These are phyloP conservation scores for Coccomyxa subellipsoidea DNA, from an alignment of 163 green algal species.

Conservation along the genomic window DNA sequence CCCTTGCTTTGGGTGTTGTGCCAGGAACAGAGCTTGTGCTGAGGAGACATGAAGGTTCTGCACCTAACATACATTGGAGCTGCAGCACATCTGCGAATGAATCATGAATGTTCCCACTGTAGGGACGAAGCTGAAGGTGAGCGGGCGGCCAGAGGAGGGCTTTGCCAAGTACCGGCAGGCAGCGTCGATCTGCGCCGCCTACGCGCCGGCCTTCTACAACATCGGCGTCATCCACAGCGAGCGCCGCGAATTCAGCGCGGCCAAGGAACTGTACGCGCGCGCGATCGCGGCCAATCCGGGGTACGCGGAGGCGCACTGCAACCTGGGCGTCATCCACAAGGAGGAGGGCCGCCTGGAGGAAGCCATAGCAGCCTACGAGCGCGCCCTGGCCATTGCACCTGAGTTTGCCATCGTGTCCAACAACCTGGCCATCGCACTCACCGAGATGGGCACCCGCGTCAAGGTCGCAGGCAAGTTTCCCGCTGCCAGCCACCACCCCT, in stretches of 20 bases:
- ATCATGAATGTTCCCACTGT: too few relatives aligned
- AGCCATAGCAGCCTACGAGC: conserved; percentile 76
- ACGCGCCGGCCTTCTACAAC: conserved; percentile 82
- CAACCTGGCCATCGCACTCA: conserved; percentile 84
- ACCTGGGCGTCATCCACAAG: conserved; percentile 86
- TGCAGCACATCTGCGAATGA: too few relatives aligned
- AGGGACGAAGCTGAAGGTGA: conserved; percentile 44
- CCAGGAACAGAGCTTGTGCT: too few relatives aligned
- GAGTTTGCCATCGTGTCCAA: conserved; percentile 67
- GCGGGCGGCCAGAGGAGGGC: conserved; percentile 10
- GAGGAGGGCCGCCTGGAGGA: conserved; percentile 62
- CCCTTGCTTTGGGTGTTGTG: too few relatives aligned
- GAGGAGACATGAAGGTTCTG: too few relatives aligned
- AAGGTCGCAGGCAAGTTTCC: conserved; percentile 26
- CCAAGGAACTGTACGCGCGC: conserved; percentile 21
- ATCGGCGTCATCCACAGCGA: conserved; percentile 65
- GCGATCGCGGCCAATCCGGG: conserved; percentile 35
- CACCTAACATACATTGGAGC: too few relatives aligned
- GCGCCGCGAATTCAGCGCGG: neutral
- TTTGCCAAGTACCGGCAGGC: conserved; percentile 43
- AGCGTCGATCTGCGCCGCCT: conserved; percentile 44
- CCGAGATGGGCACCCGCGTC: conserved; percentile 71
- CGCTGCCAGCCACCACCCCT: neutral
- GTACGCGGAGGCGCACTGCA: conserved; percentile 78
- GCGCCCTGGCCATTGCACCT: conserved; percentile 70